Percentiles rank a stretch among this genome's conserved stretches.
These are phyloP conservation scores for Vitis hybrid DNA, from an alignment of 177 flowering plant genomes.

Conservation along the genomic window DNA sequence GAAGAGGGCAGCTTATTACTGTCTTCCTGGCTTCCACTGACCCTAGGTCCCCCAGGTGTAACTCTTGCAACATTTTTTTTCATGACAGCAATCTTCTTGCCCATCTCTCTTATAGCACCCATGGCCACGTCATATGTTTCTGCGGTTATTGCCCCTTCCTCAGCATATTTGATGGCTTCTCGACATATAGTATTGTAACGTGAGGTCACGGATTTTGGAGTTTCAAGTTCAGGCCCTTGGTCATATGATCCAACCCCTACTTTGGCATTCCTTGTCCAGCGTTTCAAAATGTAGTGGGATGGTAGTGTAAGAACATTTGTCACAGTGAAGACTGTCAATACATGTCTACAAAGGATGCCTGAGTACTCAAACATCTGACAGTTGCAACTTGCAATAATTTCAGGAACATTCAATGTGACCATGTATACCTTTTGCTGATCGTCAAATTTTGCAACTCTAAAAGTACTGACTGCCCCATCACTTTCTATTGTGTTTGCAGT, in stretches of 20 bases:
- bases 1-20: no score
- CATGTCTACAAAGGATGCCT: conserved; percentile 16
- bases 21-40: no score
- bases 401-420: neutral
- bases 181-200: no score
- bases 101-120: no score
- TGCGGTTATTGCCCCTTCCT: no score
- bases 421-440: conserved; percentile 12
- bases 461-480: conserved; percentile 7
- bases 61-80: no score
- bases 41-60: no score
- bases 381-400: conserved; percentile 14
- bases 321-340: conserved; percentile 11
- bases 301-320: conserved; percentile 16
- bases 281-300: neutral
- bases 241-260: conserved; percentile 3
- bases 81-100: no score
- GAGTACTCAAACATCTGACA: conserved; percentile 4
- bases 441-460: conserved; percentile 9
- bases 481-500: conserved; percentile 4
- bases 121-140: no score
- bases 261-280: conserved; percentile 17
- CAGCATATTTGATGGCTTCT: no score
- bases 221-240: neutral
- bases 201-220: no score